Conservation (phyloP, 352 stramenopile genomes). For the Globisporangium abappressorium region DNA sequence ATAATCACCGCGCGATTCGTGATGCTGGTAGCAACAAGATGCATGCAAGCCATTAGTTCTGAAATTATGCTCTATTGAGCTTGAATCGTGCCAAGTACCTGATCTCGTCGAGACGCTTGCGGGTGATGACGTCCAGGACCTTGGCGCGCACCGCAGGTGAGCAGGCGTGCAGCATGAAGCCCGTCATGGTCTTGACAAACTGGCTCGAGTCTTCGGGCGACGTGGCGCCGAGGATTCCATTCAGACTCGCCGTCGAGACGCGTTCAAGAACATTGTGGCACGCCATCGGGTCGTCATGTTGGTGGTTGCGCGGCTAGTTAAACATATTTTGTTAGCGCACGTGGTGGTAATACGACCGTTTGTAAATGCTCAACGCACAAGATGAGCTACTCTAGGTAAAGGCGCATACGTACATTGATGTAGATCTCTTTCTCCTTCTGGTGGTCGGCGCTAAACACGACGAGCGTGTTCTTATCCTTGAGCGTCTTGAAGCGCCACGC, state of each 20-base stretch:
- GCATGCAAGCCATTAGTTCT: not conserved
- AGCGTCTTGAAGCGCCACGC: conserved; percentile 78
- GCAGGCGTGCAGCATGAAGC: conserved; percentile 82
- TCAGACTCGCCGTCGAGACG: conserved; percentile 60
- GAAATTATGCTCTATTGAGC: not conserved
- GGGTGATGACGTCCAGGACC: conserved; percentile 77
- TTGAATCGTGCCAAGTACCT: conserved; percentile 19
- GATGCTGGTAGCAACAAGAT: conserved; percentile 26
- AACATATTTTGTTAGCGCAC: too few species aligned
- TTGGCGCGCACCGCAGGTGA: conserved; percentile 53
- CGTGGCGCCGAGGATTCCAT: conserved; percentile 73
- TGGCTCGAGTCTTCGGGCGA: conserved; percentile 71
- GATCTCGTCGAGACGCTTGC: conserved; percentile 63
- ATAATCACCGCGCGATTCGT: conserved; percentile 76
- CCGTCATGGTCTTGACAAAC: conserved; percentile 80
- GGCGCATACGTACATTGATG: conserved; percentile 22
- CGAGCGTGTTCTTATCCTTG: conserved; percentile 66
- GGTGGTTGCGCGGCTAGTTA: conserved; percentile 39
- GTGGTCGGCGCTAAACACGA: conserved; percentile 72
- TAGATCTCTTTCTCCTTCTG: conserved; percentile 72
- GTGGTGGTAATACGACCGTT: too few species aligned
- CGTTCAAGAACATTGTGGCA: conserved; percentile 73
- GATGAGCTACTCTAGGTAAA: not conserved
- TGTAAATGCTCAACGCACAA: too few species aligned
- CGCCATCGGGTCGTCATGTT: conserved; percentile 55